A percentile compares a stretch with the other conserved stretches of the same genome.
These are phyloP conservation scores for Annona squamosa DNA, from an alignment of 164 flowering plant genomes.

Conservation along the genomic window DNA sequence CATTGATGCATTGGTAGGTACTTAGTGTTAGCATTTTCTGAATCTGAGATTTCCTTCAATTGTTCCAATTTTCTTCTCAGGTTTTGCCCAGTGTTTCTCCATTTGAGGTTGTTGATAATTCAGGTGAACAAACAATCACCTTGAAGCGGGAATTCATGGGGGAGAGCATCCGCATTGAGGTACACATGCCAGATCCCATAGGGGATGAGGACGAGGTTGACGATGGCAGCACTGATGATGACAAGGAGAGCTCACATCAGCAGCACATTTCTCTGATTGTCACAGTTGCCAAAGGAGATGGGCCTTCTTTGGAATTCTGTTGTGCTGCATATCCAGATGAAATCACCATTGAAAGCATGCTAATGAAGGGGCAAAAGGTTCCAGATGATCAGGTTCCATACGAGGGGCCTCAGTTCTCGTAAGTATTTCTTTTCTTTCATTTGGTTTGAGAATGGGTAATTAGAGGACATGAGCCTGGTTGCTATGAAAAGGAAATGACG, in stretches of 20 bases:
- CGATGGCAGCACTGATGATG: slow-evolving; percentile 5
- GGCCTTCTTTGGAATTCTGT: slow-evolving; percentile 18
- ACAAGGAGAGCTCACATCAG: slow-evolving; percentile 3
- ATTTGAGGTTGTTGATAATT: slow-evolving; percentile 23
- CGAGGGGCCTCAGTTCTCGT: slow-evolving; percentile 25
- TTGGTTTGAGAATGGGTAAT: neutral
- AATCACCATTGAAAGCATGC: slow-evolving; percentile 17
- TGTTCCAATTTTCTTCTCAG: slow-evolving; percentile 9
- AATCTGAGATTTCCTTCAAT: neutral
- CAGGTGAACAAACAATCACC: slow-evolving; percentile 23
- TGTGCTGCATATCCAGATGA: slow-evolving; percentile 14
- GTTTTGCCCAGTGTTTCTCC: slow-evolving; percentile 20
- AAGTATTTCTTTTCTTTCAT: slow-evolving; percentile 7
- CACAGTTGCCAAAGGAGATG: slow-evolving; percentile 19
- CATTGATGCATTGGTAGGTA: neutral
- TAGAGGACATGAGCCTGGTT: neutral
- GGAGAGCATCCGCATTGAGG: slow-evolving; percentile 22
- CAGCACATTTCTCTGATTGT: slow-evolving; percentile 17
- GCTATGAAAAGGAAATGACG: too few species aligned
- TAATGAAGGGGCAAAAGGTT: slow-evolving; percentile 9
- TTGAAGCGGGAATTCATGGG: slow-evolving; percentile 18
- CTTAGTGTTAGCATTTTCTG: neutral
- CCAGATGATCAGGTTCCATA: slow-evolving; percentile 15
- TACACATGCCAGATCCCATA: slow-evolving; percentile 13
- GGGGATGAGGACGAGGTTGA: slow-evolving; percentile 15